Evolutionary conservation across 2,329 filamentous ascomycete genomes (phyloP), one percentile per base, ranked within the genome.

Genomic region (Decorospora gaudefroyi): DNA sequence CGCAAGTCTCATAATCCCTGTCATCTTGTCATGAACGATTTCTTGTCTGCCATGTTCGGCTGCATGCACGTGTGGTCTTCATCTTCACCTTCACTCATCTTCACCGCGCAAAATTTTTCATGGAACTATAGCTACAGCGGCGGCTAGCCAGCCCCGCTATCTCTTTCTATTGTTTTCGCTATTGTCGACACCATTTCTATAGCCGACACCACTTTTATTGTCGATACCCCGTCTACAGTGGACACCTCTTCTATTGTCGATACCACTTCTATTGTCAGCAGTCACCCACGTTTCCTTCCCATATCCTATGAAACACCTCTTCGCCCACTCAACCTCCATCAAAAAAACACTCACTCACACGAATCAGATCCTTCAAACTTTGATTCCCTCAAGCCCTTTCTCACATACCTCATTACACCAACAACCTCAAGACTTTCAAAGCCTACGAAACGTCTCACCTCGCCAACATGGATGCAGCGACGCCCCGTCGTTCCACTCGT

Each of bases 401-500:
- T n/a, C n/a, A n/a, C n/a, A n/a, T n/a, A n/a, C n/a, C n/a, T n/a
- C n/a, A n/a, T n/a, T n/a, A n/a, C n/a, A n/a, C n/a, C n/a, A n/a
- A n/a, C n/a, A n/a, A n/a, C n/a, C n/a, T n/a, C n/a, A n/a, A n/a
- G n/a, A n/a, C n/a, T n/a, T n/a, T n/a, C n/a, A n/a, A n/a, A n/a
- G n/a, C n/a, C 29, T 16, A 13, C 23, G 31, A 40, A 39, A 66
- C 65, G 63, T 59, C 62, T 21, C 55, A 57, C 46, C 34, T 51
- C 22, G 51, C 38, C 15, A 61, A 56, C 11, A 38, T 42, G 13
- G 59, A 51, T 29, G 61, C 43, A 22, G 59, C 62, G 12, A 67
- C 65, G 11, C 64, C 66, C 10, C 62, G 65, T 30, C 62, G 62
- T 22, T 69, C 67, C 11, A 41, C 53, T 17, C 65, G 68, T 15